Evolutionary conservation across 345 rosid genomes (phyloP), one percentile per base, ranked within the genome.

Genomic region (Corymbia maculata): DNA sequence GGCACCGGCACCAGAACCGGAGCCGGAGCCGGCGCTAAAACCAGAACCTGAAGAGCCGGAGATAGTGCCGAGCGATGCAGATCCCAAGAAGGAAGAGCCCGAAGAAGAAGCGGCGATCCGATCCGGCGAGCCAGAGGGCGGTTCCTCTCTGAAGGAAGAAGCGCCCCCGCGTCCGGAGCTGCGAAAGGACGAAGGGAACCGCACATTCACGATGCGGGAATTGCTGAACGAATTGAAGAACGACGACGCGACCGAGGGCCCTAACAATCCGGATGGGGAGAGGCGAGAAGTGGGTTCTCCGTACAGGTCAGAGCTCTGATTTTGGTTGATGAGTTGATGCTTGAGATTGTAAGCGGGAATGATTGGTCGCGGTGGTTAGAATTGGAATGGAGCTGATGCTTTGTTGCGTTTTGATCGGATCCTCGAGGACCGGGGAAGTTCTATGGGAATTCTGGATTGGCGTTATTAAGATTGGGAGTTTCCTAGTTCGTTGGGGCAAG

Each of bases 181-280:
- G 24, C 89, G 89, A 84, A 95, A 93, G 52, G 95, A 93, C 70
- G 93, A 94, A 88, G 98, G 96, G 2, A 95, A 86, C 91, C 93
- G 95, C 82, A 93, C 98, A 13, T 96, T 97, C 92, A 96, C 99
- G 47, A 95, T 96, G 99, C 92, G 99, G 88, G 97, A 97, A 88
- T 88, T 97, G 86, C 96, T 96, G 61, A 94, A 90, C 86, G 98
- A 95, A 88, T 90, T 96, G 89, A 96, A 97, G 91, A 93, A 90
- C 89, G 98, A 95, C 9, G 97, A 94, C 86, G 96, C 92, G 13
- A 93, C 92, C 8, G 92, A 91, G 90, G 89, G 90, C 47, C 57
- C 79, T 44, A 59, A 47, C n/a, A 55, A 80, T 55, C 75, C 89
- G 44, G 79, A 55, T 14, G 86, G 75, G 28, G 61, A 66, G 32